A percentile compares a stretch with the other conserved stretches of the same genome.
Conservation (phyloP, 352 stramenopile genomes). For the Pythium scleroteichum region DNA sequence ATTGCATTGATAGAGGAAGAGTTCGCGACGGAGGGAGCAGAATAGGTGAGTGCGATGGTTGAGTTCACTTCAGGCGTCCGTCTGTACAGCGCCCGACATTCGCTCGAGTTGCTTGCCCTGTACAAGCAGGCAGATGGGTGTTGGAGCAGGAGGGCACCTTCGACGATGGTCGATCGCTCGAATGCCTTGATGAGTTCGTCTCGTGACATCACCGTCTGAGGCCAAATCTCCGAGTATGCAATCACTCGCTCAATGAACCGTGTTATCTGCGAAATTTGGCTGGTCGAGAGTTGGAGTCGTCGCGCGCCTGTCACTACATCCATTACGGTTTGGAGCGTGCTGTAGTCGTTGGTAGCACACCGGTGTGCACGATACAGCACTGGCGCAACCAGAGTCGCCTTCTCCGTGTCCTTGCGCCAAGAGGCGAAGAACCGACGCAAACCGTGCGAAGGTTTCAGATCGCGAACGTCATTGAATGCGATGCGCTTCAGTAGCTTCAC, state of each 20-base stretch:
- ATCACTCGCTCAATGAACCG: neutral
- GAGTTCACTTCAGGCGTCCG: neutral
- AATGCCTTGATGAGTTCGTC: neutral
- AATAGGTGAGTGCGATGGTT: neutral
- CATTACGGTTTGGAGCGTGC: too few species aligned
- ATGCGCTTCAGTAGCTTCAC: neutral
- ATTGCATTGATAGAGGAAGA: neutral
- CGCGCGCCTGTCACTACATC: neutral
- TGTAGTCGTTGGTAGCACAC: too few species aligned
- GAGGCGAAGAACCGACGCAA: neutral
- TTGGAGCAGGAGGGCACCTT: neutral
- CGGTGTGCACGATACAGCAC: neutral
- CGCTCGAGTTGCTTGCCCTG: neutral
- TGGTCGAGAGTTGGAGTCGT: neutral
- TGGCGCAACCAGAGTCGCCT: neutral
- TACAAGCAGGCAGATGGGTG: neutral
- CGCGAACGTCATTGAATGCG: neutral
- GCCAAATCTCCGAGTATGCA: neutral
- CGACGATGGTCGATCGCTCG: too few species aligned
- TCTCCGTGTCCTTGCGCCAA: neutral
- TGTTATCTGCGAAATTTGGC: neutral
- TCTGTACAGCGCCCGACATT: neutral
- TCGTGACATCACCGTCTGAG: neutral
- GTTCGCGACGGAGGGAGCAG: neutral
- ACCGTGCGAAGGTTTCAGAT: neutral